Percentiles rank a stretch among this genome's conserved stretches.
Evolutionary conservation across 805 yeast genomes (phyloP).

Genomic region (Lachancea kluyveri): DNA sequence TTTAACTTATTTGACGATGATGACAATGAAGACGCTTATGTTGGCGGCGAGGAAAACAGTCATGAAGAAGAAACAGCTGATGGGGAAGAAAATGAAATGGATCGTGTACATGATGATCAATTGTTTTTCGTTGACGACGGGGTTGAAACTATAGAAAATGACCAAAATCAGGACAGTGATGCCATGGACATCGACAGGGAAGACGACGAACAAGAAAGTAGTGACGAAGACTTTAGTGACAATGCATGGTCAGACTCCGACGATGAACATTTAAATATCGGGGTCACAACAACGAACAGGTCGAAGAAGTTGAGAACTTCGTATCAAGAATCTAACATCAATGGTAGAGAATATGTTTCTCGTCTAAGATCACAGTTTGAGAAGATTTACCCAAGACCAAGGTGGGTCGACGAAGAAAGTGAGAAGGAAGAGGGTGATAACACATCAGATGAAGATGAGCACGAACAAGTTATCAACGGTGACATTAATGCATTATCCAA

Average conservation of each 20-base stretch:
- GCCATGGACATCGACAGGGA: slow-evolving; percentile 43
- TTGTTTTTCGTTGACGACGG: slow-evolving; percentile 27
- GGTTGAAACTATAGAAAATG: slow-evolving; percentile 25
- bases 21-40: slow-evolving; percentile 34
- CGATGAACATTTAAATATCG: slow-evolving; percentile 66
- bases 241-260: slow-evolving; percentile 87
- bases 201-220: slow-evolving; percentile 29
- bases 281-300: slow-evolving; percentile 53
- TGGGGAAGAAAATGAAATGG: slow-evolving; percentile 25
- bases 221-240: slow-evolving; percentile 28
- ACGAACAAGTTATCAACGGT: slow-evolving; percentile 30
- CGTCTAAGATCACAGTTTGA: slow-evolving; percentile 69
- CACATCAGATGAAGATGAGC: slow-evolving; percentile 26
- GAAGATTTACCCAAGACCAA: slow-evolving; percentile 74
- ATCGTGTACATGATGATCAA: slow-evolving; percentile 29
- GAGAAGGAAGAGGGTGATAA: slow-evolving; percentile 26
- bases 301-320: slow-evolving; percentile 65
- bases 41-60: slow-evolving; percentile 38
- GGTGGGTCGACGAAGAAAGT: slow-evolving; percentile 53
- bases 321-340: slow-evolving; percentile 45
- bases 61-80: slow-evolving; percentile 27
- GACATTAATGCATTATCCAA: slow-evolving; percentile 37
- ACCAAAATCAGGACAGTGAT: slow-evolving; percentile 24
- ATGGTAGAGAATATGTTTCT: slow-evolving; percentile 53
- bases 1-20: slow-evolving; percentile 44